Evolutionary conservation across 179 eudicot genomes (phyloP).

Genomic region (Silene noctiflora): DNA sequence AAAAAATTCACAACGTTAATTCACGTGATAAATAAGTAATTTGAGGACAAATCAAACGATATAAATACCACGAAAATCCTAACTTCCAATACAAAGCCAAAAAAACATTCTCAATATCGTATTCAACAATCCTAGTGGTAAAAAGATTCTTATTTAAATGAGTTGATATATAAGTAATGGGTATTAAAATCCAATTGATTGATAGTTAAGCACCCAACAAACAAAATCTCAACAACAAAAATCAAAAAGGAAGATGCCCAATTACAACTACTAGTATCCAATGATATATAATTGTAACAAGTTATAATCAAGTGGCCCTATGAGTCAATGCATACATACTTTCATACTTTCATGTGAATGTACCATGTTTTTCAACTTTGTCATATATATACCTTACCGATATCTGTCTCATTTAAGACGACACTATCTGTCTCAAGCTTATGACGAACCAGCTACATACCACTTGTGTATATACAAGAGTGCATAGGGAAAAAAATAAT

Average conservation of each 20-base stretch:
- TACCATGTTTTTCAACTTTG: constrained; percentile 14
- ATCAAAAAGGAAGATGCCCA: constrained; percentile 1
- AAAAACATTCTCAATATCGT: not conserved
- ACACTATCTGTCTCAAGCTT: too few species aligned
- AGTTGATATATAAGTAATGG: not conserved
- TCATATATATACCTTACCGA: not conserved
- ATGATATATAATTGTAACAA: constrained; percentile 14
- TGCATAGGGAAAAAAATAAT: too few species aligned
- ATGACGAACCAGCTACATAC: too few species aligned
- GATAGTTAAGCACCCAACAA: constrained; percentile 1
- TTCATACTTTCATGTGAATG: constrained; percentile 27
- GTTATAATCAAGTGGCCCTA: constrained; percentile 10
- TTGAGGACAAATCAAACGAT: too few species aligned
- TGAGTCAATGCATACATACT: constrained; percentile 12
- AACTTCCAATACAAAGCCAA: not conserved
- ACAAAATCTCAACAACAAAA: not conserved
- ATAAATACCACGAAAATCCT: too few species aligned
- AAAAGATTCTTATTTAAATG: not conserved
- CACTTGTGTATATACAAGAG: too few species aligned
- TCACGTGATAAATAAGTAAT: too few species aligned
- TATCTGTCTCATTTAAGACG: too few species aligned
- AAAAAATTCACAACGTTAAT: too few species aligned
- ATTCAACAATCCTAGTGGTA: not conserved
- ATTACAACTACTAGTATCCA: constrained; percentile 16
- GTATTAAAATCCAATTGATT: not conserved